Evolutionary conservation across 2,329 filamentous ascomycete species (phyloP), one percentile per base, ranked within the genome.

Genomic region (Eurotiales sp.): DNA sequence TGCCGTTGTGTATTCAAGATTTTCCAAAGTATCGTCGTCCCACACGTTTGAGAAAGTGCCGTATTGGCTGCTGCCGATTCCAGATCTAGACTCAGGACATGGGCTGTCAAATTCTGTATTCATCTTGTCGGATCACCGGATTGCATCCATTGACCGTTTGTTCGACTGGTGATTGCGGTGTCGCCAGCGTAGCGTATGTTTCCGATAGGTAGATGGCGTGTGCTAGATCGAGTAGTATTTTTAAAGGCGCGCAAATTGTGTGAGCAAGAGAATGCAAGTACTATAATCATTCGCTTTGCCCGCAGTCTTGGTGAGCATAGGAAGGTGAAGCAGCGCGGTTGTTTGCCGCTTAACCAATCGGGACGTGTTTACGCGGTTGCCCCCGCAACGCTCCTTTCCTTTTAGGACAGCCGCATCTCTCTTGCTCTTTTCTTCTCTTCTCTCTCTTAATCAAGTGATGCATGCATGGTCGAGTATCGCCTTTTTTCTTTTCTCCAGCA

Each of bases 1-100:
- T 15, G 68, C 64, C 4, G 55, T 62, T 0, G 72, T 74, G 14
- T 66, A 59, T n/a, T 72, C 69, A 10, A 61, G 58, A 46, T 49
- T 40, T 27, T 55, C 55, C 12, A 53, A 17, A 22, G 59, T 48
- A 27, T 60, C 60, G 21, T 59, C 60, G 21, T 65, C 59, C 57
- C 62, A 60, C 8, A 63, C 53, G 44, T 56, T 61, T 42, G 58
- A 55, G 23, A 63, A 58, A 3, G 59, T 51, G 46, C n/a, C n/a
- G n/a, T 50, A 59, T 32, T 52, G 52, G 14, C 55, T 51, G 36
- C 52, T 56, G 45, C 54, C 56, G 36, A 52, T 54, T 23, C 56
- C 37, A 32, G 57, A 44, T 27, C 50, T 60, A 39, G 58, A 56
- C 40, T 59, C 56, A 2, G 66, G 68, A 47, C 68, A 70, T 1